Percentiles rank a stretch among this genome's conserved stretches.
Evolutionary conservation across 768 basidiomycete species (phyloP).

Genomic region (Chiua virens): DNA sequence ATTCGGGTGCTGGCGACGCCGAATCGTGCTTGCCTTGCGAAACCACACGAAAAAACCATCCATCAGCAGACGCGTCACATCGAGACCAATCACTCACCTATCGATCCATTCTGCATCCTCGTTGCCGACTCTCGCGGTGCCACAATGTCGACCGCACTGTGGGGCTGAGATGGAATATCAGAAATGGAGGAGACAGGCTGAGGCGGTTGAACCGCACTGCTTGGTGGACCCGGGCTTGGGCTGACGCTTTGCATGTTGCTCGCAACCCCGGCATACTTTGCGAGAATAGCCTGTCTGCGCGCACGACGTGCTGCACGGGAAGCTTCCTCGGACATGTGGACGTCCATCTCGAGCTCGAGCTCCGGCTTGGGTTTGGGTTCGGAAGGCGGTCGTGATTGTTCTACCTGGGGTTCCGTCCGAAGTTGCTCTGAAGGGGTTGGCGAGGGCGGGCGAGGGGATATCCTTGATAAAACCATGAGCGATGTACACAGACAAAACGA

Average conservation of each 20-base stretch:
- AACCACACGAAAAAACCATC: neutral
- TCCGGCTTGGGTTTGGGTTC: slow-evolving; percentile 37
- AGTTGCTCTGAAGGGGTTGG: slow-evolving; percentile 26
- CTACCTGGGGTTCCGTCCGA: slow-evolving; percentile 16
- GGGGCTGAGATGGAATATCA: slow-evolving; percentile 60
- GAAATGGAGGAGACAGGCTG: slow-evolving; percentile 55
- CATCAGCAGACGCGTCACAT: neutral
- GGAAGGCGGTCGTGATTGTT: slow-evolving; percentile 9
- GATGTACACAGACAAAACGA: slow-evolving; percentile 1
- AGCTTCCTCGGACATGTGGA: slow-evolving; percentile 52
- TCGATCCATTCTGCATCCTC: slow-evolving; percentile 19
- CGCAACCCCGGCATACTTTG: slow-evolving; percentile 61
- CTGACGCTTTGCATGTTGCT: slow-evolving; percentile 45
- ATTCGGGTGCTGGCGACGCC: slow-evolving; percentile 57
- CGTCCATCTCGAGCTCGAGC: slow-evolving; percentile 57
- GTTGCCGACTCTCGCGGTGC: slow-evolving; percentile 8
- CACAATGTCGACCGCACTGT: slow-evolving; percentile 41
- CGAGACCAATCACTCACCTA: slow-evolving; percentile 15
- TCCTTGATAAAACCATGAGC: slow-evolving; percentile 41
- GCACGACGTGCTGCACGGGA: slow-evolving; percentile 68
- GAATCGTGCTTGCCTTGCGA: slow-evolving; percentile 51
- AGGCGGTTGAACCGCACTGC: slow-evolving; percentile 77
- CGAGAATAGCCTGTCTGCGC: slow-evolving; percentile 72
- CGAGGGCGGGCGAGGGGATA: slow-evolving; percentile 52
- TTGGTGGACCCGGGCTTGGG: slow-evolving; percentile 61